Conservation (phyloP, 192 early-diverging fungal genomes). For the Coemansia sp. region DNA sequence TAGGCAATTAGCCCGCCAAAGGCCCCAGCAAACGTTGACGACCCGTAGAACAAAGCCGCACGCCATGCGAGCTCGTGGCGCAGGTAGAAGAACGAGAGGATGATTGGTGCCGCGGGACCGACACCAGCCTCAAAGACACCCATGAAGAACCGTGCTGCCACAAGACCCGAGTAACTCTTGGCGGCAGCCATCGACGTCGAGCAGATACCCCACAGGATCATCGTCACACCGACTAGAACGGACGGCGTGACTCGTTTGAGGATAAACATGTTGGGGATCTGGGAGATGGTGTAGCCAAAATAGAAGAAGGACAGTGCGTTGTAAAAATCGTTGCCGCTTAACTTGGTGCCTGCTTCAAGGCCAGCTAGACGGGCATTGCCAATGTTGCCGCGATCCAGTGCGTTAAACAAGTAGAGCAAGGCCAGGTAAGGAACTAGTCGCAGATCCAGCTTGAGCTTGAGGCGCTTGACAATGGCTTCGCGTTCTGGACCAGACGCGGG, state of each 20-base stretch:
- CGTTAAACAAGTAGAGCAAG: constrained; percentile 67
- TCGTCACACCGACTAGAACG: constrained; percentile 63
- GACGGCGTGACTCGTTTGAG: constrained; percentile 65
- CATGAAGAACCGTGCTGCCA: constrained; percentile 55
- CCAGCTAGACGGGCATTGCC: constrained; percentile 66
- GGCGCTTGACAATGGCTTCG: constrained; percentile 42
- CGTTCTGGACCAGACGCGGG: constrained; percentile 44
- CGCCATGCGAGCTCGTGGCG: constrained; percentile 67
- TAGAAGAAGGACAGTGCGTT: constrained; percentile 58
- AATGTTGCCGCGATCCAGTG: constrained; percentile 74
- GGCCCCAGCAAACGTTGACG: constrained; percentile 72
- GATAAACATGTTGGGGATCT: constrained; percentile 78
- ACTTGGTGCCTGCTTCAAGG: constrained; percentile 47
- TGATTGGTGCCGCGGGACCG: constrained; percentile 69
- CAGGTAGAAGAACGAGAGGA: constrained; percentile 73
- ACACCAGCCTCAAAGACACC: constrained; percentile 70
- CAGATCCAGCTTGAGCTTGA: constrained; percentile 61
- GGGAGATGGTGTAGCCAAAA: constrained; percentile 68
- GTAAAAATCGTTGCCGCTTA: constrained; percentile 56
- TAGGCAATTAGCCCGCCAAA: constrained; percentile 77
- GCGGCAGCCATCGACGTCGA: constrained; percentile 65
- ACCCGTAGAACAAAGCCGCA: constrained; percentile 67
- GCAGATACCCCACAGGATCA: constrained; percentile 72
- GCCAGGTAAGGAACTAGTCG: constrained; percentile 64
- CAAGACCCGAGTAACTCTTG: constrained; percentile 28